Conservation (phyloP, 495 filamentous ascomycete species). For the Pyronema omphalodes region DNA sequence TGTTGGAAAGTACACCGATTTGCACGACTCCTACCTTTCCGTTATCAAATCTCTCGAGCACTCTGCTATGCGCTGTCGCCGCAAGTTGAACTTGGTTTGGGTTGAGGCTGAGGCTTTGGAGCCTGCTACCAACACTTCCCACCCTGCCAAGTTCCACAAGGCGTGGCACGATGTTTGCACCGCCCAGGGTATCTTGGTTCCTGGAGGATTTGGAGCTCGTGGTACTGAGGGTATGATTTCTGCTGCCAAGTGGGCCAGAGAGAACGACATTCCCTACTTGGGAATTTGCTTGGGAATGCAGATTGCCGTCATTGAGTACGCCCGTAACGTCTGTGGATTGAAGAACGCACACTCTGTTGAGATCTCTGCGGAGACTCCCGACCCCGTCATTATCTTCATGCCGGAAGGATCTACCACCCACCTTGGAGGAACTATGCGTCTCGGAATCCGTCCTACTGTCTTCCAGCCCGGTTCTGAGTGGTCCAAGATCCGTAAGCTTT, state of each 20-base stretch:
- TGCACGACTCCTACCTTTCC: slow-evolving; percentile 69
- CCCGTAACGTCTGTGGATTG: slow-evolving; percentile 50
- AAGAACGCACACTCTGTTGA: slow-evolving; percentile 23
- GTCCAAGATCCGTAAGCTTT: slow-evolving; percentile 58
- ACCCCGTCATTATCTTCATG: slow-evolving; percentile 72
- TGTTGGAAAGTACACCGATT: slow-evolving; percentile 75
- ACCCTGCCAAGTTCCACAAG: slow-evolving; percentile 63
- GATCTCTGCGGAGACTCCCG: slow-evolving; percentile 26
- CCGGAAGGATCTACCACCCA: slow-evolving; percentile 55
- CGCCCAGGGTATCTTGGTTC: slow-evolving; percentile 39
- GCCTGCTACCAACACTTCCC: slow-evolving; percentile 32
- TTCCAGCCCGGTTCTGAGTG: slow-evolving; percentile 68
- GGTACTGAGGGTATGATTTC: slow-evolving; percentile 79
- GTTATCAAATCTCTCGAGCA: slow-evolving; percentile 80
- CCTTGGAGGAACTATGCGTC: slow-evolving; percentile 83
- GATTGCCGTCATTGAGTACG: slow-evolving; percentile 77
- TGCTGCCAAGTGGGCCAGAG: slow-evolving; percentile 65
- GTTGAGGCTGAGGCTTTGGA: slow-evolving; percentile 77
- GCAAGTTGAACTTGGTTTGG: slow-evolving; percentile 64
- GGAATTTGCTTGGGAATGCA: slow-evolving; percentile 95
- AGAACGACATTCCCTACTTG: slow-evolving; percentile 62
- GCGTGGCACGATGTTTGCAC: slow-evolving; percentile 70
- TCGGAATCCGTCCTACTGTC: slow-evolving; percentile 53
- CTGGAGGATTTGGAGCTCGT: slow-evolving; percentile 70
- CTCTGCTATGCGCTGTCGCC: slow-evolving; percentile 65